Evolutionary conservation across 768 basidiomycete genomes (phyloP).

Genomic region (Suillus placidus): DNA sequence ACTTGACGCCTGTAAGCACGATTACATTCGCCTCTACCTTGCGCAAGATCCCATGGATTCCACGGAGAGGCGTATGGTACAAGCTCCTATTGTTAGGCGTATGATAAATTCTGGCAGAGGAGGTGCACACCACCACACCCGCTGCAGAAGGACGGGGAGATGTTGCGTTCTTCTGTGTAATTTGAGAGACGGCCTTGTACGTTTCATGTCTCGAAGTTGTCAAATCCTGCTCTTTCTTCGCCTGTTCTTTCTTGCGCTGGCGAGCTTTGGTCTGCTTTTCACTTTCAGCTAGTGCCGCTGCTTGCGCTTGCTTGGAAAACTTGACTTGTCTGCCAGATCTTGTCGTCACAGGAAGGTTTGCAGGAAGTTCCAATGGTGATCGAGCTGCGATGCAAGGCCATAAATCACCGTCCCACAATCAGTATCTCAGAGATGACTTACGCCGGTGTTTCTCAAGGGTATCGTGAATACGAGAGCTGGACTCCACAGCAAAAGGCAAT

Average conservation of each 20-base stretch:
- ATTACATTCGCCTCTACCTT: neutral
- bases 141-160: constrained; percentile 8
- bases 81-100: constrained; percentile 8
- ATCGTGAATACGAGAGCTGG: constrained; percentile 27
- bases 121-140: neutral
- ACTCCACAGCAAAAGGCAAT: constrained; percentile 31
- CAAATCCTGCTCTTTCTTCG: constrained; percentile 7
- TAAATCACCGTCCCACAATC: constrained; percentile 12
- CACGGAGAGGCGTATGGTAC: constrained; percentile 12
- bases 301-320: constrained; percentile 21
- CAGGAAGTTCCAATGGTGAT: constrained; percentile 9
- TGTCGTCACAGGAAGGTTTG: constrained; percentile 19
- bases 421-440: constrained; percentile 15
- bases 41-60: neutral
- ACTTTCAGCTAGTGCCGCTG: constrained; percentile 11
- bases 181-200: neutral
- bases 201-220: neutral
- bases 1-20: constrained; percentile 4
- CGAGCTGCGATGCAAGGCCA: constrained; percentile 12
- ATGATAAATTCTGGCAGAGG: constrained; percentile 11
- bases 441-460: constrained; percentile 13
- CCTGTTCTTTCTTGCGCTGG: constrained; percentile 9
- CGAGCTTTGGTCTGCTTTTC: neutral
- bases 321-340: constrained; percentile 29
- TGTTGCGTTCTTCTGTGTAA: neutral